phyloP scores from a whole-genome alignment of 2,329 filamentous ascomycete genomes.

The Annulohypoxylon truncatum region DNA sequence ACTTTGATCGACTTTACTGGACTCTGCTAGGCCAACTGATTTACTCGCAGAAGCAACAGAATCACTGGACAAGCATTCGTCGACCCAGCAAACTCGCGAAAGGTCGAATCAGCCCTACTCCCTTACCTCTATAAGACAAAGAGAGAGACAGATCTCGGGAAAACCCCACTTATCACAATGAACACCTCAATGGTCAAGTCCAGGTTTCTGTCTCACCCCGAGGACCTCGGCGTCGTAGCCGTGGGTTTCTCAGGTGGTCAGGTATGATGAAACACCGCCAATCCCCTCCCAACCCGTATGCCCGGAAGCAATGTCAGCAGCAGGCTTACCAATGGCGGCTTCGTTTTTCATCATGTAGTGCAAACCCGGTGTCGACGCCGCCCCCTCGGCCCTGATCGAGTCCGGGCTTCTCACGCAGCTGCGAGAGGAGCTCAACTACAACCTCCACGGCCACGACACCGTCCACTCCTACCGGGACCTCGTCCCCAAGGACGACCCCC shows the following conservation, averaged over 20 bases:
- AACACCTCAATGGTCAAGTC: slow-evolving; percentile 66
- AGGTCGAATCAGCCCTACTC: not conserved
- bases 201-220: slow-evolving; percentile 82
- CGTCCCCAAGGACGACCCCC: slow-evolving; percentile 77
- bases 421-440: slow-evolving; percentile 86
- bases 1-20: not conserved
- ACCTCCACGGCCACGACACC: slow-evolving; percentile 82
- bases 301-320: not conserved
- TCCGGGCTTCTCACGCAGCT: slow-evolving; percentile 88
- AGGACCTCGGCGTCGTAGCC: slow-evolving; percentile 90
- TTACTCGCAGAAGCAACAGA: not conserved
- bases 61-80: not conserved
- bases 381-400: slow-evolving; percentile 88
- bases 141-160: not conserved
- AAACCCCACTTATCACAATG: slow-evolving; percentile 50
- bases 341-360: slow-evolving; percentile 58
- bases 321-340: slow-evolving; percentile 30
- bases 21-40: not conserved
- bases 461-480: slow-evolving; percentile 86
- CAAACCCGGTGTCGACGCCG: slow-evolving; percentile 92
- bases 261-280: slow-evolving; percentile 63
- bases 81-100: not conserved
- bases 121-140: not conserved
- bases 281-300: slow-evolving; percentile 1
- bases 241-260: slow-evolving; percentile 97